These are phyloP conservation scores for Solanum neorickii DNA, from an alignment of 257 asterid genomes.

Conservation along the genomic window DNA sequence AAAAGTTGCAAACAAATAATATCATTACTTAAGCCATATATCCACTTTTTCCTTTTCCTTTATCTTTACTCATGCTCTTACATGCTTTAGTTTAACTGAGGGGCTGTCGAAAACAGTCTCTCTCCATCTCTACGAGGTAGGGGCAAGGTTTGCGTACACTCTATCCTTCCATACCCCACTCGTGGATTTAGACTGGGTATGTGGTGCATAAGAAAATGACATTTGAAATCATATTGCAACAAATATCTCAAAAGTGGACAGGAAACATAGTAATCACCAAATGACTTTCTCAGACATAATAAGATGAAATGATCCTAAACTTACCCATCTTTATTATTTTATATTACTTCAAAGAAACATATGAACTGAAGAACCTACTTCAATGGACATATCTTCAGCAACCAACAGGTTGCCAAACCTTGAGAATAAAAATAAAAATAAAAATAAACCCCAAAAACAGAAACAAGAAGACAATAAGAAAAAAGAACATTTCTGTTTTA, in stretches of 20 bases:
- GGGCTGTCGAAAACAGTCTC: background rate
- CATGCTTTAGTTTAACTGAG: background rate
- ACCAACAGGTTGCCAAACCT: background rate
- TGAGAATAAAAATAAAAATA: background rate
- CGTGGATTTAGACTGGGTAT: background rate
- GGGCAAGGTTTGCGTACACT: background rate
- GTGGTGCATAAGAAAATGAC: constrained; percentile 18
- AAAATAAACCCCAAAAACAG: background rate
- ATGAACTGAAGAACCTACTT: background rate
- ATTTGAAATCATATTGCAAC: constrained; percentile 2
- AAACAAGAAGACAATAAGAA: background rate
- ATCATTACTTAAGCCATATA: constrained; percentile 25
- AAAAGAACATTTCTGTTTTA: background rate
- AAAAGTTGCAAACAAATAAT: constrained; percentile 16
- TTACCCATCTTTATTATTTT: background rate
- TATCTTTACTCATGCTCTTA: constrained; percentile 37
- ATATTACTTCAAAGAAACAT: background rate
- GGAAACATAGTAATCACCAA: background rate
- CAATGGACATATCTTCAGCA: background rate
- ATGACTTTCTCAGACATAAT: background rate
- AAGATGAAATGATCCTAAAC: background rate
- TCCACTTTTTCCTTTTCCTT: constrained; percentile 41
- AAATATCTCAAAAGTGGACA: constrained; percentile 5
- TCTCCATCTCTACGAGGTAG: background rate
- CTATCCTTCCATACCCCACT: background rate